phyloP scores from a whole-genome alignment of 768 basidiomycete genomes.

The Podaxis sp. region DNA sequence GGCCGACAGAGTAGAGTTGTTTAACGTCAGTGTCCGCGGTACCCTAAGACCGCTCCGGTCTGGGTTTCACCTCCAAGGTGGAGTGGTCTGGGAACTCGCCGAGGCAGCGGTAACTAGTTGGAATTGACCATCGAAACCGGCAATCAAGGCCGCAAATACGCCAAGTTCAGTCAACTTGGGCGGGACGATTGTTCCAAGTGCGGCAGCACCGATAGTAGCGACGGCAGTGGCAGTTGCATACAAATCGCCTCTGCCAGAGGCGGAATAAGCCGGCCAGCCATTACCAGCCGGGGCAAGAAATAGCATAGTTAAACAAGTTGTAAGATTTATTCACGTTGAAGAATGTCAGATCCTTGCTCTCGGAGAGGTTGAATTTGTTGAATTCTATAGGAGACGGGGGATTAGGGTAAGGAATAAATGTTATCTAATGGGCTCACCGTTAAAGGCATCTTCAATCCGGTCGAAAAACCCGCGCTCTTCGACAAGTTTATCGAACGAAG shows the following conservation, averaged over 20 bases:
- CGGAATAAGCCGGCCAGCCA: slow-evolving; percentile 18
- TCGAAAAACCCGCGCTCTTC: background rate
- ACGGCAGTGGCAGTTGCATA: slow-evolving; percentile 13
- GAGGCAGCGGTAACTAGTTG: background rate
- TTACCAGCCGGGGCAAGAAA: slow-evolving; percentile 13
- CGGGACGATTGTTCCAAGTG: slow-evolving; percentile 27
- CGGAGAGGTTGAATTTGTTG: slow-evolving; percentile 18
- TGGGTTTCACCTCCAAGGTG: background rate
- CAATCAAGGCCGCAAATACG: slow-evolving; percentile 25
- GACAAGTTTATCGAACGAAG: background rate
- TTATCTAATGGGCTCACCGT: slow-evolving; percentile 14
- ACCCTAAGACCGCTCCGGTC: background rate
- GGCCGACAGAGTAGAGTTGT: background rate
- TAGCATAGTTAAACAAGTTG: slow-evolving; percentile 19
- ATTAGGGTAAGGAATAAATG: slow-evolving; percentile 33
- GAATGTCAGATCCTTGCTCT: slow-evolving; percentile 16
- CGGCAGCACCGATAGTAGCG: slow-evolving; percentile 24
- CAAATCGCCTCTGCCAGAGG: slow-evolving; percentile 16
- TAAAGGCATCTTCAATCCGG: background rate
- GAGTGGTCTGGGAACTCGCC: background rate
- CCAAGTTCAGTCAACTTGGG: slow-evolving; percentile 28
- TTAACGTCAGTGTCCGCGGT: background rate
- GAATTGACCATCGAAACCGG: slow-evolving; percentile 28
- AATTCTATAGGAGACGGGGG: slow-evolving; percentile 1
- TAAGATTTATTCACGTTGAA: slow-evolving; percentile 21